phyloP scores from a whole-genome alignment of 1,284 basidiomycete genomes.

The Boletus mariae region DNA sequence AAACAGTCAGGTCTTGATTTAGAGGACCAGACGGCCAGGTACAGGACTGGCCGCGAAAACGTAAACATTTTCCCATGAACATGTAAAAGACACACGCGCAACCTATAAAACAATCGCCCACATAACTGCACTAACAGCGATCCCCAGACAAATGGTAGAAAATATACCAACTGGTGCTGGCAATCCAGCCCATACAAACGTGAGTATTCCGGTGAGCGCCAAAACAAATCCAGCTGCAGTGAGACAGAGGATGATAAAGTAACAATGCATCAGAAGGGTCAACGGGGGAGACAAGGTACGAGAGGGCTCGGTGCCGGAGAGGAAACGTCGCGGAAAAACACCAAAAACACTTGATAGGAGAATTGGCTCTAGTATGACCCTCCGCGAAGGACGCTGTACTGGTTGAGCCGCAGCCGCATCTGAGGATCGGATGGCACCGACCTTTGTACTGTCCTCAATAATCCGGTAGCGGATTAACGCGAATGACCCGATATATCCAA shows the following conservation, averaged over 20 bases:
- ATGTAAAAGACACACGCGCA: constrained; percentile 3
- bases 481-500: constrained; percentile 31
- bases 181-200: constrained; percentile 25
- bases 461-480: constrained; percentile 25
- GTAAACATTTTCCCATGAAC: neutral
- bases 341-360: constrained; percentile 3
- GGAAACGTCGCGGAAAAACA: constrained; percentile 2
- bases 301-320: neutral
- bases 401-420: constrained; percentile 6
- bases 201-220: constrained; percentile 26
- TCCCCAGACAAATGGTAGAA: constrained; percentile 25
- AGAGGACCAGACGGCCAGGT: neutral
- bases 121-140: constrained; percentile 17
- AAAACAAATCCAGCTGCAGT: constrained; percentile 24
- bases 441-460: constrained; percentile 21
- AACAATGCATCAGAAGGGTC: constrained; percentile 25
- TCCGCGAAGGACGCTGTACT: constrained; percentile 9
- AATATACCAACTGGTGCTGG: constrained; percentile 25
- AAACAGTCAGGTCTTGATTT: neutral
- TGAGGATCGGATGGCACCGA: neutral
- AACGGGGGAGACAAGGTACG: constrained; percentile 13
- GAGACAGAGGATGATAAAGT: constrained; percentile 24
- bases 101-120: constrained; percentile 24
- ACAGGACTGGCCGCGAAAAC: neutral
- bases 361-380: constrained; percentile 20